Conservation (phyloP, 2,329 filamentous ascomycete species). For the Paradendryphiella salina region DNA sequence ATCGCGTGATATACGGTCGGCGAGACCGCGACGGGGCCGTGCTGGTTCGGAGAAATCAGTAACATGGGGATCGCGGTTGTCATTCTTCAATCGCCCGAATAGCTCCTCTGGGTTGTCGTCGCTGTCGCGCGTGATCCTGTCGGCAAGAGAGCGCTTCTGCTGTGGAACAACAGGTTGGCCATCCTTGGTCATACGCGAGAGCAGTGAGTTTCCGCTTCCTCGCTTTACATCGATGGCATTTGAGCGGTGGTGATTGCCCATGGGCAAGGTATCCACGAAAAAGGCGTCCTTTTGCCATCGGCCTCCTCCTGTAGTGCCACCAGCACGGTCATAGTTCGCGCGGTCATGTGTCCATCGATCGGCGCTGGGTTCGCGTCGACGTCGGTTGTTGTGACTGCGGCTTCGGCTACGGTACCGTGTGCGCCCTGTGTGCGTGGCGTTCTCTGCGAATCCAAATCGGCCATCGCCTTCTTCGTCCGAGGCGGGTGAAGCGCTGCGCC, state of each 20-base stretch:
- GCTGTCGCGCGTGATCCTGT: constrained; percentile 37
- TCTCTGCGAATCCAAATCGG: constrained; percentile 55
- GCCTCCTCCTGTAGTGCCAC: constrained; percentile 19
- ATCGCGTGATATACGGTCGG: constrained; percentile 31
- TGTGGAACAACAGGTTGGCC: constrained; percentile 31
- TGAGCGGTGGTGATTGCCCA: constrained; percentile 51
- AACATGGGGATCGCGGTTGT: constrained; percentile 31
- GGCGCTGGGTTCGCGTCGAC: constrained; percentile 29
- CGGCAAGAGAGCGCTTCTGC: constrained; percentile 33
- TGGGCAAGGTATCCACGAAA: constrained; percentile 44
- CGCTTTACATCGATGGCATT: constrained; percentile 47
- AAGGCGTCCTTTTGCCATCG: constrained; percentile 36
- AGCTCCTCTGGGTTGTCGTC: constrained; percentile 26
- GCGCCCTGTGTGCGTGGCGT: constrained; percentile 49
- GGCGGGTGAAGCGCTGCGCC: constrained; percentile 63
- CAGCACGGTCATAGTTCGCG: constrained; percentile 29
- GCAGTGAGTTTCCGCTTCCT: constrained; percentile 28
- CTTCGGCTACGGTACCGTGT: constrained; percentile 51
- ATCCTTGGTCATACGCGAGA: constrained; percentile 43
- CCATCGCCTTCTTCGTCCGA: constrained; percentile 54
- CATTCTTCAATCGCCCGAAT: constrained; percentile 40
- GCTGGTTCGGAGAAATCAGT: constrained; percentile 34
- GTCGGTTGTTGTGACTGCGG: constrained; percentile 29
- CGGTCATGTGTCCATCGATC: constrained; percentile 40
- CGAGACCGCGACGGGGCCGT: constrained; percentile 22